Evolutionary conservation across 164 flowering plant species (phyloP).

Genomic region (Cinnamomum chago): DNA sequence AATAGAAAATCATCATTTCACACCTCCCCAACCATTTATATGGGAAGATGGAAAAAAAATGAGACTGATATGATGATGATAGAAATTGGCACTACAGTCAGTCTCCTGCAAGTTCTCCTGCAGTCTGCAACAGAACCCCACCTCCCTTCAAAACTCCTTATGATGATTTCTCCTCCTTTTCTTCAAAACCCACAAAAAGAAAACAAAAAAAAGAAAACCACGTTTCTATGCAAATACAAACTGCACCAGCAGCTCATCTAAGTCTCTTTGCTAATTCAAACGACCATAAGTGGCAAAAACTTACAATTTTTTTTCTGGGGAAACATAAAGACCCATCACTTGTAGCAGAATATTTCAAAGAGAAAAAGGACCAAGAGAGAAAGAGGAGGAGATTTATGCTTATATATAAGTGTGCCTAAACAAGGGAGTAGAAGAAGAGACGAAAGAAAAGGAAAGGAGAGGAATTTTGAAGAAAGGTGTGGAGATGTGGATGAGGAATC

Average conservation of each 20-base stretch:
- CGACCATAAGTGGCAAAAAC: slow-evolving; percentile 1
- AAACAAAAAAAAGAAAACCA: neutral
- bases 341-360: neutral
- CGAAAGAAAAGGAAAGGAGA: slow-evolving; percentile 14
- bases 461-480: slow-evolving; percentile 5
- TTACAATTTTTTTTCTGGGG: neutral
- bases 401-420: no score
- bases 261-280: slow-evolving; percentile 7
- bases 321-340: neutral
- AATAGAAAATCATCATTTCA: neutral
- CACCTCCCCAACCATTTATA: neutral
- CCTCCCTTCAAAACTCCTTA: slow-evolving; percentile 10
- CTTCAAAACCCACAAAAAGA: slow-evolving; percentile 7
- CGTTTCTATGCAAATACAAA: neutral
- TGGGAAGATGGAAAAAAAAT: no score
- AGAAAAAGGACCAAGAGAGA: slow-evolving; percentile 2
- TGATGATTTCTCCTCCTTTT: slow-evolving; percentile 4
- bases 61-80: no score
- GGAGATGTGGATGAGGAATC: slow-evolving; percentile 29
- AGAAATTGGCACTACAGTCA: slow-evolving; percentile 1
- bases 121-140: slow-evolving; percentile 9
- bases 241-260: neutral
- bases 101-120: neutral
- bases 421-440: no score
- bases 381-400: slow-evolving; percentile 1